Evolutionary conservation across 73 alveolate species (phyloP), one percentile per base, ranked within the genome.

Genomic region (Symbiodinium pilosum): DNA sequence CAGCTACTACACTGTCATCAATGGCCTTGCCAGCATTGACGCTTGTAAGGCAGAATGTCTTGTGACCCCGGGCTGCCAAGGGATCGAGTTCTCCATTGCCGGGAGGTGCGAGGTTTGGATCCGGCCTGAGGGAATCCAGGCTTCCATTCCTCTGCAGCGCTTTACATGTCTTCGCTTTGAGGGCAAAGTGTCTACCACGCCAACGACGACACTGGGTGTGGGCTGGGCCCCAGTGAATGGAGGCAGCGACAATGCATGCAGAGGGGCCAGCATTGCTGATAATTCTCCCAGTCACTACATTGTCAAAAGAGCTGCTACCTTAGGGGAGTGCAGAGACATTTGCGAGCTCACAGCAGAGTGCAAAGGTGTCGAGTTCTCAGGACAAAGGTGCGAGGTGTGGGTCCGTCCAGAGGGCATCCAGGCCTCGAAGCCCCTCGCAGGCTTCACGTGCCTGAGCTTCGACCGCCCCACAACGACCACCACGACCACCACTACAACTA

Each of bases 381-480:
- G 41, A 32, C 43, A 9, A n/a, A n/a, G 84, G 21, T 71, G 84
- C 21, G 84, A 71, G 84, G 84, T 71, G 41, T 71, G 84, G 84
- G n/a, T 71, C 43, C 84, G 84, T 36, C 84, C 84, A 43, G 84
- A 71, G 28, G 84, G 84, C 26, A 71, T 71, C 21, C 84, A 71
- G 43, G 84, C 84, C 84, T 32, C 43, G 2, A 71, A 71, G 84
- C 84, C 84, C 9, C 84, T 71, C 9, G 4, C 1, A n/a, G 84
- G 84, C 84, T 71, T 71, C 84, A 71, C 84, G 30, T 87, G 94
- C 77, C 84, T 87, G 20, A 73, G 43, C n/a, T 36, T 51, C 39
- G 84, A 52, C 85, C 43, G 84, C 38, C 73, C 94, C 7, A 75
- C 43, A 42, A 39, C 94, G 20, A 36, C 94, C 64, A 87, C 95